These are phyloP conservation scores for Alternaria sp. DNA, from an alignment of 2,329 filamentous ascomycete genomes.

Conservation along the genomic window DNA sequence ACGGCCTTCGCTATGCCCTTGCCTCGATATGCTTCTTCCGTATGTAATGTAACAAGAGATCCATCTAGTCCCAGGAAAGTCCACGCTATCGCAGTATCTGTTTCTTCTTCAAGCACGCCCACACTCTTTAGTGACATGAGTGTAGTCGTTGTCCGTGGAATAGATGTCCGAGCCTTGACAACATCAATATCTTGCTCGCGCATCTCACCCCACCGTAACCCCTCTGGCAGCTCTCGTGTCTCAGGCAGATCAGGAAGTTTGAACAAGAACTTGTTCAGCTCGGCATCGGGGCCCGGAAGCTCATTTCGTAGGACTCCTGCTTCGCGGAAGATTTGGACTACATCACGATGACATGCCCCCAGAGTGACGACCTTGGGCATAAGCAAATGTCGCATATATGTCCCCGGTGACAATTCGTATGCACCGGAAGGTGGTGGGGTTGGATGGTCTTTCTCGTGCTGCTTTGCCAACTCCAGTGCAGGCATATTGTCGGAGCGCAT, in stretches of 20 bases:
- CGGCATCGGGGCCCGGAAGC: conserved; percentile 40
- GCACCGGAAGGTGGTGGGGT: conserved; percentile 29
- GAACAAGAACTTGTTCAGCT: conserved; percentile 67
- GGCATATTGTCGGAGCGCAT: conserved; percentile 38
- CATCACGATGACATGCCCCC: conserved; percentile 53
- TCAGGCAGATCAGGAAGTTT: conserved; percentile 57
- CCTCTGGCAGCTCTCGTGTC: conserved; percentile 53
- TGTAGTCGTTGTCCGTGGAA: conserved; percentile 63
- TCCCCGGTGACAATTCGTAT: conserved; percentile 31
- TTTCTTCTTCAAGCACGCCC: conserved; percentile 56
- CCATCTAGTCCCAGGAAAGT: conserved; percentile 69
- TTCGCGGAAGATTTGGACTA: conserved; percentile 36
- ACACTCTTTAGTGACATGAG: conserved; percentile 52
- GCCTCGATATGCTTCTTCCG: conserved; percentile 67
- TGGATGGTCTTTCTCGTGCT: conserved; percentile 41
- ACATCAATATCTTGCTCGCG: conserved; percentile 62
- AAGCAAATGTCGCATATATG: conserved; percentile 47
- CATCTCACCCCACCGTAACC: conserved; percentile 65
- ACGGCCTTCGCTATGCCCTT: conserved; percentile 70
- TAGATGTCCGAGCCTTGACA: conserved; percentile 58
- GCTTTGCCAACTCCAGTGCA: conserved; percentile 39
- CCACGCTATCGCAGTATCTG: conserved; percentile 68
- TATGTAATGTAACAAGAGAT: conserved; percentile 68
- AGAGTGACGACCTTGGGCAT: conserved; percentile 54
- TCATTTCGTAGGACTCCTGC: conserved; percentile 39